Evolutionary conservation across 768 basidiomycete species (phyloP), one percentile per base, ranked within the genome.

Genomic region (Trametes punicea): DNA sequence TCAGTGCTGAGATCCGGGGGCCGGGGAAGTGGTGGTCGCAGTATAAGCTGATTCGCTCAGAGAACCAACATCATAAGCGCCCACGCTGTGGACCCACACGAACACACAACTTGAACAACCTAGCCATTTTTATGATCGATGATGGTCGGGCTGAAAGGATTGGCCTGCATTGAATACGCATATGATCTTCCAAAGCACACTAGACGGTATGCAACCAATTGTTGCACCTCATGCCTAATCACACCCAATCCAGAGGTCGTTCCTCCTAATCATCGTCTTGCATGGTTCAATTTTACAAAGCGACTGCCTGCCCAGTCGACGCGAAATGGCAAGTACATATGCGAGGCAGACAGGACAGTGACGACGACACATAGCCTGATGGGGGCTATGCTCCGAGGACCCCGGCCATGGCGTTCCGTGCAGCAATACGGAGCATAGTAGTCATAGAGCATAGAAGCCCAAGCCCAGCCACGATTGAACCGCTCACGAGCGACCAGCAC

Each of bases 401-500:
- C 57, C 41, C 31, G 26, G 40, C 51, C 57, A 44, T 46, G 44
- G 45, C 47, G 53, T 33, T 53, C 41, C 45, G 30, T 46, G 48
- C 49, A 51, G 47, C 49, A 60, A 45, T 60, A 60, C 49, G 53
- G 44, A 51, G 53, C 58, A 60, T 60, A 60, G 52, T 42, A 50
- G 53, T 55, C 58, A 60, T 60, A 60, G 50, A 50, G 58, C 58
- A 60, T 55, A 48, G 3, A 45, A 55, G 51, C 58, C 58, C 53
- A 51, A 46, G 29, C 57, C 41, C 57, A 11, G 30, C 47, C 16
- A 21, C 25, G 6, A 46, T 13, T 11, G 13, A 0, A n/a, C 39
- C 49, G 58, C 54, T 60, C 29, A 60, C 54, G 58, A 75, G 61
- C 79, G 83, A 48, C 77, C 90, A 68, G 90, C 90, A 65, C 91